Base-by-base conservation (phyloP, 257 asterid genomes). In the Ocimum tenuiflorum region DNA sequence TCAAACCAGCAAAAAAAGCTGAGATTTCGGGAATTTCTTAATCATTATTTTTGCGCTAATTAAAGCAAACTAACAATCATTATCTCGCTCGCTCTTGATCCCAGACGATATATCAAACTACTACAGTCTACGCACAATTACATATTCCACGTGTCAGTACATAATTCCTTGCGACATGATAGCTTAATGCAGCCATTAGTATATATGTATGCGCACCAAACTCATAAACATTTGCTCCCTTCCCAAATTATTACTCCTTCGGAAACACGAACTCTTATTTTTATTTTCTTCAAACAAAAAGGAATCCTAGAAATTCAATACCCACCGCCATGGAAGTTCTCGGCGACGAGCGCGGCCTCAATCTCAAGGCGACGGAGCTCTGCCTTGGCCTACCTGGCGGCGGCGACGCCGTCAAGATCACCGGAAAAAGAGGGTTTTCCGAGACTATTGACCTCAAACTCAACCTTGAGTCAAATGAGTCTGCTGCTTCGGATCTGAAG, bases 381-480 rank as follows among this genome's bases (percentile, higher is more conserved):
- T 78, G 83, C 63, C 83, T 78, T 38, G 83, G 83, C 19, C 75
- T 74, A 7, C 83, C 83, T 15, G 64, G 64, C 19, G 64, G 48
- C 60, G 41, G 45, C 36, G 80, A 71, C 31, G 18, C 54, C 20
- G 42, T 68, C 8, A 80, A 73, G 60, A 20, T 45, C 10, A 69
- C 59, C 0, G 86, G 82, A 9, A 80, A 80, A 45, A 55, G 86
- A 75, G 81, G 79, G 4, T 80, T 74, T 70, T 74, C 85, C 0
- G 83, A 80, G 72, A 80, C 85, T 4, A 78, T 80, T 46, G 83
- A 80, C 72, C 79, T 80, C 42, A 77, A 80, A 46, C 86, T 80
- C 71, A 80, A 80, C 33, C 81, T 80, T 50, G 70, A 80, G 24
- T 63, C 85, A 31, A 27, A 27, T 27, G 31, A 27, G 31, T 27